phyloP scores from a whole-genome alignment of 2,329 filamentous ascomycete genomes.

The Apiospora marii region DNA sequence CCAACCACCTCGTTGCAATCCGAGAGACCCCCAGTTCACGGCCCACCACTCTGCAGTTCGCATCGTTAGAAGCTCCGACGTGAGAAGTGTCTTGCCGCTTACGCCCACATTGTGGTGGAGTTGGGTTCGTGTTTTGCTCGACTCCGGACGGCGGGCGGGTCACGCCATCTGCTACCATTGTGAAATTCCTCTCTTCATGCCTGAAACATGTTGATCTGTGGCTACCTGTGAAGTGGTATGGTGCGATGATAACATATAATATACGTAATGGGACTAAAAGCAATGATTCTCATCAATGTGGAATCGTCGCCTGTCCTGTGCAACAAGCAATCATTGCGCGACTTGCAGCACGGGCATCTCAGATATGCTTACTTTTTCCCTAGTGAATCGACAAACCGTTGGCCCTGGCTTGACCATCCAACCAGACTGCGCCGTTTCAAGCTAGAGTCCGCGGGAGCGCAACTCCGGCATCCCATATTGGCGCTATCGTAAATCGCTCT shows the following conservation, averaged over 20 bases:
- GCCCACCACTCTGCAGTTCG: slow-evolving; percentile 9
- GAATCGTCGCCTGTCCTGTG: background rate
- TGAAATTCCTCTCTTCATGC: background rate
- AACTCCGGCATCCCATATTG: background rate
- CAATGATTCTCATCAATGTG: background rate
- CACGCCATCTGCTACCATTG: background rate
- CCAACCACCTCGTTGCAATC: background rate
- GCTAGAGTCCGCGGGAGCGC: background rate
- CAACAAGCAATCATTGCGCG: background rate
- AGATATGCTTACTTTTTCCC: background rate
- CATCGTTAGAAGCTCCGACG: slow-evolving; percentile 11
- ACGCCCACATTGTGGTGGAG: slow-evolving; percentile 12
- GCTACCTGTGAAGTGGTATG: background rate
- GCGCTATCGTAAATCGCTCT: background rate
- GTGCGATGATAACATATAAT: background rate
- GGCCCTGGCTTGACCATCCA: slow-evolving; percentile 4
- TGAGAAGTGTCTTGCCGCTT: background rate
- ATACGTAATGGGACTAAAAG: background rate
- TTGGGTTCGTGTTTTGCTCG: slow-evolving; percentile 14
- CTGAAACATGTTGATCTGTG: background rate
- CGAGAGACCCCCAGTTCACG: background rate
- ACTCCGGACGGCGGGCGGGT: slow-evolving; percentile 3
- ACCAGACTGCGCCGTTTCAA: background rate
- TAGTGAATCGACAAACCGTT: slow-evolving; percentile 19
- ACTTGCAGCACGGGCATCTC: background rate